phyloP scores from a whole-genome alignment of 2,329 filamentous ascomycete genomes.

The Simplicillium sp. region DNA sequence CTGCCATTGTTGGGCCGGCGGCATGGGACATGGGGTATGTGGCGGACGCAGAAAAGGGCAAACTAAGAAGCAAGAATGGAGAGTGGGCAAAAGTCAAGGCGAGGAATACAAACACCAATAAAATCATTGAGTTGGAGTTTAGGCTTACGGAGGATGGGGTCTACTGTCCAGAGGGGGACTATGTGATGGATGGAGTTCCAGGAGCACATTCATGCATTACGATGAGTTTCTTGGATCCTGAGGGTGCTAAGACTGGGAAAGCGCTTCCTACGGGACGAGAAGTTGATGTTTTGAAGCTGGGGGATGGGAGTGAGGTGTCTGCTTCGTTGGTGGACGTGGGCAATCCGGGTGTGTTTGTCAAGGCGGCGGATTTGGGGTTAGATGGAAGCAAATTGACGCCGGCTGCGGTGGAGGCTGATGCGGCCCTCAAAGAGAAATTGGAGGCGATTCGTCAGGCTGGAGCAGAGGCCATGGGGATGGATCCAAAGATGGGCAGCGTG shows the following conservation, averaged over 20 bases:
- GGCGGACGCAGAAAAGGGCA: conserved; percentile 3
- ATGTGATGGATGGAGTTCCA: conserved; percentile 54
- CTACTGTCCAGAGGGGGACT: conserved; percentile 34
- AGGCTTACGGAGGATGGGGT: conserved; percentile 29
- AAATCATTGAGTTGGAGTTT: conserved; percentile 52
- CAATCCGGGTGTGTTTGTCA: conserved; percentile 55
- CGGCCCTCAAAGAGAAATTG: conserved; percentile 32
- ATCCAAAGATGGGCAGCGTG: conserved; percentile 34
- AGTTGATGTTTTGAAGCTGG: conserved; percentile 36
- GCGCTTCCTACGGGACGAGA: conserved; percentile 39
- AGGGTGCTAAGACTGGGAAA: conserved; percentile 52
- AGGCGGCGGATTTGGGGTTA: conserved; percentile 37
- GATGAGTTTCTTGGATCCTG: conserved; percentile 53
- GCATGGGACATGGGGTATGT: conserved; percentile 22
- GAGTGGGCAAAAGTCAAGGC: conserved; percentile 43
- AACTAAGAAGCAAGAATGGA: conserved; percentile 9
- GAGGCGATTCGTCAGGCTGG: conserved; percentile 48
- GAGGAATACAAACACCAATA: conserved; percentile 63
- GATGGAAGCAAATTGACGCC: conserved; percentile 41
- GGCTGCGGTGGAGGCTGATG: conserved; percentile 37
- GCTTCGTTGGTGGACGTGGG: conserved; percentile 54
- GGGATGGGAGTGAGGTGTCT: conserved; percentile 23
- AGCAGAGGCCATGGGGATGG: conserved; percentile 52
- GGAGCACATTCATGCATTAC: conserved; percentile 47
- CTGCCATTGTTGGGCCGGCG: conserved; percentile 50